Conservation (phyloP, 176 grass and related monocot genomes). For the Dendrocalamus sinicus region DNA sequence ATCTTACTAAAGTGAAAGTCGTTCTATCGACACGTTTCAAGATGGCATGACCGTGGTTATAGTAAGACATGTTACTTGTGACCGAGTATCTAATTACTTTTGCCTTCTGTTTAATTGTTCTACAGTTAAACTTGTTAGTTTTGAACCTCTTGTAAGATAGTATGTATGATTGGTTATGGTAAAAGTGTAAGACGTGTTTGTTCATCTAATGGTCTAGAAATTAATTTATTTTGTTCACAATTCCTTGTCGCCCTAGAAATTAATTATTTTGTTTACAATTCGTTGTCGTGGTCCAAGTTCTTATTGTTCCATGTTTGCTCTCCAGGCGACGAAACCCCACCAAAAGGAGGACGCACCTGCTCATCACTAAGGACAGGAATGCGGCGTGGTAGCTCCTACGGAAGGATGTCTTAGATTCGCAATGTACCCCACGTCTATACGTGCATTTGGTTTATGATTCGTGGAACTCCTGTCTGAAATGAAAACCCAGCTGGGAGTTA, state of each 20-base stretch:
- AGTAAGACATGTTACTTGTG: neutral
- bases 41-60: too few relatives aligned
- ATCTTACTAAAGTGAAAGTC: neutral
- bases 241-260: neutral
- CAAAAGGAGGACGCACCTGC: slow-evolving; percentile 58
- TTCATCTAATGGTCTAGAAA: too few relatives aligned
- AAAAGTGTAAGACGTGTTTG: neutral
- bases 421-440: neutral
- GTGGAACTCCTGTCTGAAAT: slow-evolving; percentile 28
- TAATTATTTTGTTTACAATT: neutral
- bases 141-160: neutral
- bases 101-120: neutral
- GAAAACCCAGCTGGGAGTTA: neutral
- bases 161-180: neutral
- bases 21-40: neutral
- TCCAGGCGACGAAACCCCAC: slow-evolving; percentile 53
- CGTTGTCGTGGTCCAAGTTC: neutral
- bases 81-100: neutral
- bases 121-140: neutral
- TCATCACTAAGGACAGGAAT: slow-evolving; percentile 50
- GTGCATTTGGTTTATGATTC: slow-evolving; percentile 34
- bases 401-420: slow-evolving; percentile 6
- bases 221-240: too few relatives aligned
- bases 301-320: neutral
- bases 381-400: neutral